Evolutionary conservation across 768 basidiomycete genomes (phyloP), one percentile per base, ranked within the genome.

Genomic region (Hygrocybe coccinea): DNA sequence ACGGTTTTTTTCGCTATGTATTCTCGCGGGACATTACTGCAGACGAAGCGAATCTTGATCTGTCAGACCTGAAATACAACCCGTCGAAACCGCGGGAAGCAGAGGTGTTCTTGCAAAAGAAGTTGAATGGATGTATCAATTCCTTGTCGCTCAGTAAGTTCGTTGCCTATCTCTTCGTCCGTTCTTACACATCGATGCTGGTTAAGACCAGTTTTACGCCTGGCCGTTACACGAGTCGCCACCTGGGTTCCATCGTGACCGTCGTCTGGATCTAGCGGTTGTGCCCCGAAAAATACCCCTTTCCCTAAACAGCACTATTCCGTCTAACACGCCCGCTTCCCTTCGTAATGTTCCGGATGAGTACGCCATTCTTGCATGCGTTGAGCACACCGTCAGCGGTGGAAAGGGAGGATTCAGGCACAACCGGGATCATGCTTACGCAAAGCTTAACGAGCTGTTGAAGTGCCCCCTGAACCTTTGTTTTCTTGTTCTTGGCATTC

Each of bases 391-490:
- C 15, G 52, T 53, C 10, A 43, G 15, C 21, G 10, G 12, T 33
- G 52, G 52, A 38, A 53, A 35, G 12, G 3, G 38, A 10, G 52
- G 52, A 10, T 29, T 15, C 52, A 22, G 38, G 10, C 52, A 53
- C 52, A 53, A 53, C 24, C 10, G 24, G 52, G 12, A 37, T 10
- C 52, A 53, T 53, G 52, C 52, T 43, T 53, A 53, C 38, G 38
- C 52, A 10, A 53, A 53, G 25, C n/a, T 43, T 5, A 53, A 53
- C 38, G 38, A 53, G 52, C 39, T 43, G 19, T 22, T 53, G 12
- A 53, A 53, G 38, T 53, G 52, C 24, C 52, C 52, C 12, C n/a
- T 53, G 19, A 53, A 41, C 52, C 15, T 41, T 12, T 43, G 12
- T 22, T n/a, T 43, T 17, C n/a, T 53, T 22, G 52, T 17, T 43